A percentile compares a stretch with the other conserved stretches of the same genome.
Conservation (phyloP, 2,329 filamentous ascomycete species). For the Penicillium sp. region DNA sequence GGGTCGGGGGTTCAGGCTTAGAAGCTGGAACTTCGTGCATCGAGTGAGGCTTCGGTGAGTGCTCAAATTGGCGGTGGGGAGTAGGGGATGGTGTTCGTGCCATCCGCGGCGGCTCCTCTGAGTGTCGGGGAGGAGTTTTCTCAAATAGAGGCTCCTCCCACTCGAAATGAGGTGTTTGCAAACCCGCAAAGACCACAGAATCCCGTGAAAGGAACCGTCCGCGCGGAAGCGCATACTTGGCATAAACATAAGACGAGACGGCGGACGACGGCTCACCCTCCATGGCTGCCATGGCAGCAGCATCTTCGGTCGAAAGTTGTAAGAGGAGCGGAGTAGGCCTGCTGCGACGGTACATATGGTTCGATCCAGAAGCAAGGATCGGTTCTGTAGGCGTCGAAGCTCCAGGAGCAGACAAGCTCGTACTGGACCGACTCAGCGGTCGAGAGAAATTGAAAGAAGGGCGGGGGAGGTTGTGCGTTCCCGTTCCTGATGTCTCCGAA, state of each 20-base stretch:
- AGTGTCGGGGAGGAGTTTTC: conserved; percentile 36
- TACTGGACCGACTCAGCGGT: conserved; percentile 66
- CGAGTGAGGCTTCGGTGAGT: conserved; percentile 31
- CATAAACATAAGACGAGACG: conserved; percentile 78
- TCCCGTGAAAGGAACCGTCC: conserved; percentile 75
- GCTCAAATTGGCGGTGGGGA: conserved; percentile 17
- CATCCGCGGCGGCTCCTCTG: conserved; percentile 24
- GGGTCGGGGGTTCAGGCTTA: not conserved
- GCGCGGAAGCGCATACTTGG: conserved; percentile 78
- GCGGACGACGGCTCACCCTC: conserved; percentile 43
- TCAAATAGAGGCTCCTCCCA: conserved; percentile 62
- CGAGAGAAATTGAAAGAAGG: conserved; percentile 93
- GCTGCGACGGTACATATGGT: conserved; percentile 29
- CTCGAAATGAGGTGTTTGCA: conserved; percentile 56
- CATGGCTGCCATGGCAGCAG: conserved; percentile 10
- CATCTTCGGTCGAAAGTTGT: conserved; percentile 24
- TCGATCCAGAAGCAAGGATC: conserved; percentile 32
- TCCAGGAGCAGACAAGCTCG: conserved; percentile 39
- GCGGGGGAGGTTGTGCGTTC: conserved; percentile 57
- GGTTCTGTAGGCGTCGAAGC: conserved; percentile 31
- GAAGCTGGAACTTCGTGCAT: conserved; percentile 26
- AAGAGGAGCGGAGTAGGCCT: conserved; percentile 38
- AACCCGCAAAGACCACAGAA: conserved; percentile 60
- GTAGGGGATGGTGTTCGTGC: conserved; percentile 37
- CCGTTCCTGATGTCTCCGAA: conserved; percentile 72